Base-by-base conservation (phyloP, 2,329 filamentous ascomycete genomes). In the Pyrenochaeta sp. region DNA sequence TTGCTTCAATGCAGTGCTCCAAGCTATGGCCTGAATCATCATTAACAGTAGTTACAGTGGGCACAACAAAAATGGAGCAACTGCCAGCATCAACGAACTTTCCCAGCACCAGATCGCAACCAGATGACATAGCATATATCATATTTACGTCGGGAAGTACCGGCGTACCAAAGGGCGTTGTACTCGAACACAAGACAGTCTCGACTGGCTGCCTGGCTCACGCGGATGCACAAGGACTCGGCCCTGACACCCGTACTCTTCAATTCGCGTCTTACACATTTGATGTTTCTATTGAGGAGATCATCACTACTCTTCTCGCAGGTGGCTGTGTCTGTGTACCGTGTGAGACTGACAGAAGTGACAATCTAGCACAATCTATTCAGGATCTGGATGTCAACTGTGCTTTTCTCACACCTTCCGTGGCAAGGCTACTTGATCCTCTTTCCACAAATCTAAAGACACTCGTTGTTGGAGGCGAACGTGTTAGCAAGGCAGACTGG, bases 101-200 rank as follows among this genome's bases (percentile, higher is more conserved):
- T 11, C 31, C 31, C 14, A 11, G 7, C 5, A 4, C n/a, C 14
- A 5, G 7, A 33, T 4, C 14, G 9, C 14, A 20, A 5, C 31
- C 17, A 50, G 32, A 30, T 2, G 32, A 30, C 14, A 7, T 18
- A 23, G 31, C 35, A 0, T 88, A 85, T 61, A 77, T 87, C 2
- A 80, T 89, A 4, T 85, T 87, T 54, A 82, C 81, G 0, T 78
- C 78, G n/a, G 63, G 66, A 10, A 65, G 75, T 17, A 67, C 60
- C 11, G 58, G 60, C 42, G 78, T 77, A 39, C 82, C 83, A 0
- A 84, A 85, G 47, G 86, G 84, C 2, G 82, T 86, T 12, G 83
- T 86, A 23, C 82, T 88, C 50, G 84, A 83, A 9, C 87, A 90
- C 61, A 74, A 27, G 9, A 9, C 83, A 0, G 73, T 89, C 14